Evolutionary conservation across 768 basidiomycete genomes (phyloP), one percentile per base, ranked within the genome.

Genomic region (Suillus cothurnatus): DNA sequence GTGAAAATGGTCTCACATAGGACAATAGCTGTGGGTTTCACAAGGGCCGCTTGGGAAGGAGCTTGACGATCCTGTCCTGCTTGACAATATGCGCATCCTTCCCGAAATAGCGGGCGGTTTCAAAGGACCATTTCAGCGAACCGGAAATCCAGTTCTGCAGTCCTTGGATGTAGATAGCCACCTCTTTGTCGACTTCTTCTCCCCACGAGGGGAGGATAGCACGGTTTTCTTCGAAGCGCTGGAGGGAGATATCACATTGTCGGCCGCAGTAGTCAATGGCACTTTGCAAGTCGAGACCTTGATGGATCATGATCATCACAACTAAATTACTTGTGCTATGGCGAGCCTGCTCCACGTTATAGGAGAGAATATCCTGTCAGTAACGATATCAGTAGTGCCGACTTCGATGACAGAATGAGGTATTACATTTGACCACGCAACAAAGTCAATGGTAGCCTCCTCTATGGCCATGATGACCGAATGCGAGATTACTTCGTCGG

Each of bases 251-350:
- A 63, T 78, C 76, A 74, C 88, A 91, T 2, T 89, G 79, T 14
- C 85, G 81, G 14, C 88, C 90, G 63, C 90, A 86, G 66, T 82
- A 82, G 72, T 90, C 85, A 32, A 92, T 73, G 3, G 90, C 90
- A 41, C 80, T 77, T 66, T 91, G 89, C 15, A 92, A 76, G 45
- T 78, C 80, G 55, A 87, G 79, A 6, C 82, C 84, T 61, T 86
- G 84, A 62, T 87, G 79, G 53, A 81, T 76, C 87, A 89, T 90
- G 68, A 91, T 81, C 61, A 91, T 86, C 23, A 81, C 78, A 64
- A 92, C 83, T 82, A 91, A 87, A 73, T 92, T 91, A 73, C 90
- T 87, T 21, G 85, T 86, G 67, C 89, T 86, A 11, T 84, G 84
- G 19, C 86, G 84, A 2, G 89, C 84, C 73, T 91, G 90, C 71